A percentile compares a stretch with the other conserved stretches of the same genome.
These are phyloP conservation scores for Encephalitozoon romaleae DNA, from an alignment of 371 early-diverging fungal genomes.

Conservation along the genomic window DNA sequence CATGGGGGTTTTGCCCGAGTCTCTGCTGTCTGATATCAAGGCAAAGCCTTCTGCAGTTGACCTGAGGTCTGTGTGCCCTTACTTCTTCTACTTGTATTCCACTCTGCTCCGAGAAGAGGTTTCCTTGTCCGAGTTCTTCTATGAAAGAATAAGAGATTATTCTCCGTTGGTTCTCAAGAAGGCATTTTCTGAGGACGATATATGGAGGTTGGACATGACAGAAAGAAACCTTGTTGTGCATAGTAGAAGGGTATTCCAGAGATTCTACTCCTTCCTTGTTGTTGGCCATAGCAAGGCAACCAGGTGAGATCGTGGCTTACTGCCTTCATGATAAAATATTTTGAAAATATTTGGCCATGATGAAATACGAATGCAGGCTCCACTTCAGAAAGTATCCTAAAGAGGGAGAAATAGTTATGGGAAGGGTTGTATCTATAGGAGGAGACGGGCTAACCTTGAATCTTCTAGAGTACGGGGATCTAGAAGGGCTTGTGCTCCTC, in stretches of 20 bases:
- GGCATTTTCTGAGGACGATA: slow-evolving; percentile 30
- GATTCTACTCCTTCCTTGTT: background rate
- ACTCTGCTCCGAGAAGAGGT: background rate
- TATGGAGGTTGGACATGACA: slow-evolving; percentile 11
- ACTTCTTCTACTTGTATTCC: slow-evolving; percentile 12
- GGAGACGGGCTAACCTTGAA: slow-evolving; percentile 91
- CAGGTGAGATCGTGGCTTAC: background rate
- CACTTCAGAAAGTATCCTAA: slow-evolving; percentile 87
- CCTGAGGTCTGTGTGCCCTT: slow-evolving; percentile 11
- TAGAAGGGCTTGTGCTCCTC: slow-evolving; percentile 89
- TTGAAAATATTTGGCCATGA: slow-evolving; percentile 18
- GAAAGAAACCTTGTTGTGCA: slow-evolving; percentile 1
- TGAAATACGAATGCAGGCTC: slow-evolving; percentile 63
- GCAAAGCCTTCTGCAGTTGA: slow-evolving; percentile 38
- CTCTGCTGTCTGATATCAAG: slow-evolving; percentile 14
- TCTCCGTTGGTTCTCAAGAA: slow-evolving; percentile 21
- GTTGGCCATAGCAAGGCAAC: background rate
- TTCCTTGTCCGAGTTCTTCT: slow-evolving; percentile 12
- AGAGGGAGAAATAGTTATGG: slow-evolving; percentile 93
- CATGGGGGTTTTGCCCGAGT: background rate
- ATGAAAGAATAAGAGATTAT: slow-evolving; percentile 19
- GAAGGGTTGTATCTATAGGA: slow-evolving; percentile 84
- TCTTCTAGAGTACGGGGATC: slow-evolving; percentile 75
- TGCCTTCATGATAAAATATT: background rate
- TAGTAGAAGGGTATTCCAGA: slow-evolving; percentile 6